phyloP scores from a whole-genome alignment of 441 rosid genomes.

The Gossypium aridum region DNA sequence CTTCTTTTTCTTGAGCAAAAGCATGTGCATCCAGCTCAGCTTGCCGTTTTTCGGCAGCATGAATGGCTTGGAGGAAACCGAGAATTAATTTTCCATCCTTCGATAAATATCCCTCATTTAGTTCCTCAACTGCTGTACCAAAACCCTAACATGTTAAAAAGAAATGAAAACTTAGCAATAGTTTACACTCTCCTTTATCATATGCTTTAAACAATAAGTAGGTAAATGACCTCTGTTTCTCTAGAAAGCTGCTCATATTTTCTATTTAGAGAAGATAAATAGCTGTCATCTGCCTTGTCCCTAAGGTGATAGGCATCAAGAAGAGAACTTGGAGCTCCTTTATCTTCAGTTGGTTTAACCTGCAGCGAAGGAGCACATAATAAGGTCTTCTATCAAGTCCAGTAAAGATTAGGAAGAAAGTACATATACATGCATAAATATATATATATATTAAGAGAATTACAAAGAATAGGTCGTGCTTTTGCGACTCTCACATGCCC shows the following conservation, averaged over 20 bases:
- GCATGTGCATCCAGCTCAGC: conserved; percentile 76
- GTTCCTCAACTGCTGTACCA: conserved; percentile 42
- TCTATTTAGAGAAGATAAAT: conserved; percentile 16
- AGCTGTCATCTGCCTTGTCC: conserved; percentile 36
- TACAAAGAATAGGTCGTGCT: not conserved
- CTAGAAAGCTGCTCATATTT: conserved; percentile 23
- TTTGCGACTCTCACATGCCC: not conserved
- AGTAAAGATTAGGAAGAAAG: conserved; percentile 1
- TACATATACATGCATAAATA: not conserved
- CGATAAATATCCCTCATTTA: conserved; percentile 42
- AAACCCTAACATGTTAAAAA: conserved; percentile 41
- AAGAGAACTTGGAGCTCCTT: conserved; percentile 42
- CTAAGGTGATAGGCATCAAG: conserved; percentile 69
- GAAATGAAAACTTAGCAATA: conserved; percentile 13
- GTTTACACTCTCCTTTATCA: conserved; percentile 13
- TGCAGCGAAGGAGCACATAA: conserved; percentile 24
- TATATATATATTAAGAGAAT: not conserved
- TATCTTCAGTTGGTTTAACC: conserved; percentile 30
- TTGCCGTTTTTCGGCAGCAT: conserved; percentile 83
- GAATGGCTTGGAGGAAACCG: conserved; percentile 83
- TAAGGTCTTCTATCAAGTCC: conserved; percentile 12
- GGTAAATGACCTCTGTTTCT: conserved; percentile 39
- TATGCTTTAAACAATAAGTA: conserved; percentile 8
- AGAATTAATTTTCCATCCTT: conserved; percentile 75
- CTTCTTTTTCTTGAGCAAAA: conserved; percentile 63